These are phyloP conservation scores for Yamadazyma buinensis DNA, from an alignment of 1,139 yeast species.

Conservation along the genomic window DNA sequence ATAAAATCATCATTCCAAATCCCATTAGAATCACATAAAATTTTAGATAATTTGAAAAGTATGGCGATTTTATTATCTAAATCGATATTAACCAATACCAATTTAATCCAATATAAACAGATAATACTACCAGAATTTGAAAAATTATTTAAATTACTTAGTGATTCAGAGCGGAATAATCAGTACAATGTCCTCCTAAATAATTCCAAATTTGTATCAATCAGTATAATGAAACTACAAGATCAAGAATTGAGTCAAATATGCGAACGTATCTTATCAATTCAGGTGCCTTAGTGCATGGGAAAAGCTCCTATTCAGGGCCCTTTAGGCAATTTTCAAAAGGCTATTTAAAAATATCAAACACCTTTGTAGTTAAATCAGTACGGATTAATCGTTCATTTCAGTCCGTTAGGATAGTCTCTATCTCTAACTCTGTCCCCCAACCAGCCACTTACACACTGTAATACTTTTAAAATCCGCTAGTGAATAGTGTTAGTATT, in stretches of 20 bases:
- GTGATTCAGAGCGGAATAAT: conserved; percentile 6
- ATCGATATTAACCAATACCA: not conserved
- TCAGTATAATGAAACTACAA: conserved; percentile 13
- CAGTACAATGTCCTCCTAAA: conserved; percentile 22
- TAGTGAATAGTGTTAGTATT: no score
- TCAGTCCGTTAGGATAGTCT: no score
- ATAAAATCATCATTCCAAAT: conserved; percentile 10
- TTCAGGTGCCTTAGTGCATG: no score
- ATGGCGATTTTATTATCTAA: conserved; percentile 11
- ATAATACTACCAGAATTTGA: conserved; percentile 6
- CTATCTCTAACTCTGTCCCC: no score
- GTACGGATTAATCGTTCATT: no score
- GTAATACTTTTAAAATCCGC: no score
- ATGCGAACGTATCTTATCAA: conserved; percentile 6
- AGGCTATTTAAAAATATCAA: no score
- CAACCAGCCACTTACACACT: no score
- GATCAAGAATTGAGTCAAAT: conserved; percentile 4
- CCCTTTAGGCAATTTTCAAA: not conserved
- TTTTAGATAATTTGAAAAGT: conserved; percentile 12
- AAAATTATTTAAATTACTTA: conserved; percentile 9
- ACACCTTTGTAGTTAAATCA: not conserved
- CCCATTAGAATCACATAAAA: conserved; percentile 10
- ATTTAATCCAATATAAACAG: not conserved
- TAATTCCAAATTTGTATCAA: conserved; percentile 35
- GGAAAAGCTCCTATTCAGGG: no score